Percentiles rank a stretch among this genome's conserved stretches.
phyloP scores from a whole-genome alignment of 1,284 basidiomycete genomes.

The Microbotryomycetes sp. region DNA sequence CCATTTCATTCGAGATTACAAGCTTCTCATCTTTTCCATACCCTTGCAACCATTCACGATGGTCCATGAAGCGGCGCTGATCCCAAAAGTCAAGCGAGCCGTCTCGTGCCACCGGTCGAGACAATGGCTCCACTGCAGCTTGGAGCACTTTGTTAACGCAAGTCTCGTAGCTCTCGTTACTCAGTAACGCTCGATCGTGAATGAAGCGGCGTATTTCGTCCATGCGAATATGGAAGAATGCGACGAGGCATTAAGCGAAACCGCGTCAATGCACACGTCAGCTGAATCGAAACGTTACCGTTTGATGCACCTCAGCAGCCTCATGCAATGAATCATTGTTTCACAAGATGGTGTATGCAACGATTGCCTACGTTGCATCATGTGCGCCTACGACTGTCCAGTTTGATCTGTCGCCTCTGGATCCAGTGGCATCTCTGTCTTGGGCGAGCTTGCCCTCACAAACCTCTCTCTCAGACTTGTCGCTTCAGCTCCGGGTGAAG shows the following conservation, averaged over 20 bases:
- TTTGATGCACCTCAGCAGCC: no score
- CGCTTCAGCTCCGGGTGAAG: not conserved
- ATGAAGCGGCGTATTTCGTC: not conserved
- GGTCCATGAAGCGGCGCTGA: not conserved
- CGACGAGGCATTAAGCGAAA: not conserved
- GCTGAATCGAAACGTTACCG: no score
- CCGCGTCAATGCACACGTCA: no score
- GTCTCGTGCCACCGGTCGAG: not conserved
- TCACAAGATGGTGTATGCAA: no score
- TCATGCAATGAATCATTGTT: no score
- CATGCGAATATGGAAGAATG: not conserved
- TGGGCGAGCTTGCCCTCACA: slow-evolving; percentile 28
- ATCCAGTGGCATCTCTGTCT: slow-evolving; percentile 7
- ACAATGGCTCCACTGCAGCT: no score
- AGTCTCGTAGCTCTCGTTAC: not conserved
- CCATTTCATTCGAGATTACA: not conserved
- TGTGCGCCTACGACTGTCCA: no score
- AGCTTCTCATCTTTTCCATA: not conserved
- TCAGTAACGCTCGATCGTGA: no score
- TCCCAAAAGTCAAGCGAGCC: slow-evolving; percentile 18
- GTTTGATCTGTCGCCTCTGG: slow-evolving; percentile 1
- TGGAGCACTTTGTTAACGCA: no score
- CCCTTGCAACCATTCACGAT: not conserved
- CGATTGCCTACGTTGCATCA: no score
- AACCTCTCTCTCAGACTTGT: slow-evolving; percentile 25